These are phyloP conservation scores for Oryza longistaminata DNA, from an alignment of 176 grass and related monocot genomes.

Conservation along the genomic window DNA sequence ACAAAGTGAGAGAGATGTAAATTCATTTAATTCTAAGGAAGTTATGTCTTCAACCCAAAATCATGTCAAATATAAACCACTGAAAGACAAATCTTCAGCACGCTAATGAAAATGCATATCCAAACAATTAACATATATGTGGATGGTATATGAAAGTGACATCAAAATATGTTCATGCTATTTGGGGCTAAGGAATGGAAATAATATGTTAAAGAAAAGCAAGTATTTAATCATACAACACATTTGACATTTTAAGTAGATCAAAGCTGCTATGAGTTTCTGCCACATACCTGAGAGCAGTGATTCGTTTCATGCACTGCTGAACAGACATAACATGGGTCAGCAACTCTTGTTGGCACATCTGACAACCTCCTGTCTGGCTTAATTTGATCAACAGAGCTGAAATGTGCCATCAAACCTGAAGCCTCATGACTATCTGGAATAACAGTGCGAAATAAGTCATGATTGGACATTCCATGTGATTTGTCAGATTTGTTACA, in stretches of 20 bases:
- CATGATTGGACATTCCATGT: conserved; percentile 12
- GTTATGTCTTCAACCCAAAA: neutral
- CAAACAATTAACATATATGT: neutral
- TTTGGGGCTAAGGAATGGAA: neutral
- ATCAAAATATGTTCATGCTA: conserved; percentile 3
- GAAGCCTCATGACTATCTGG: conserved; percentile 24
- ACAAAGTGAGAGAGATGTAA: neutral
- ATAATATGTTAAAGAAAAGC: conserved; percentile 7
- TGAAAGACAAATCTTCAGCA: neutral
- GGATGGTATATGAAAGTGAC: neutral
- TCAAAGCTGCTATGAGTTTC: conserved; percentile 13
- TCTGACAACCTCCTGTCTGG: conserved; percentile 26
- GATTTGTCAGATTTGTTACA: conserved; percentile 37
- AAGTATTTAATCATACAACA: neutral
- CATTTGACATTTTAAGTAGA: conserved; percentile 7
- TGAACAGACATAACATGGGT: conserved; percentile 36
- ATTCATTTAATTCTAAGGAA: conserved; percentile 11
- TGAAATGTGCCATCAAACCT: conserved; percentile 24
- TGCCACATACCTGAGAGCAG: conserved; percentile 41
- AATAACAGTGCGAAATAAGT: neutral
- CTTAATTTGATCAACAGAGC: conserved; percentile 30
- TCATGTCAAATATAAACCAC: neutral
- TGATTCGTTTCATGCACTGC: conserved; percentile 26
- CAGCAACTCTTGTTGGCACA: conserved; percentile 37
- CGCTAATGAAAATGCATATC: neutral